Evolutionary conservation across 495 filamentous ascomycete species (phyloP), one percentile per base, ranked within the genome.

Genomic region (Penicillium pulvis): DNA sequence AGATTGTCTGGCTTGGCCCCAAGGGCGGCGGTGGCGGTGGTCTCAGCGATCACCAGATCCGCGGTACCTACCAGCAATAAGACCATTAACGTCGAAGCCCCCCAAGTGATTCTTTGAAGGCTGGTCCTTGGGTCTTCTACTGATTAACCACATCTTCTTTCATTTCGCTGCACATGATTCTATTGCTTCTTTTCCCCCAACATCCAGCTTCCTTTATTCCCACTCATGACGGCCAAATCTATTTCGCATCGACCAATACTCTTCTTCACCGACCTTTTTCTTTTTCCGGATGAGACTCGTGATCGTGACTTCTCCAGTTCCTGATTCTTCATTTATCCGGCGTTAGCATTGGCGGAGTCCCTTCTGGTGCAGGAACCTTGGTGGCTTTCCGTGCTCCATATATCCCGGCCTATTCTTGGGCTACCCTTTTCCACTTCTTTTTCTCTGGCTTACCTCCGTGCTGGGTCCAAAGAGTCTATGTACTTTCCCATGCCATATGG

Each of bases 1-100:
- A 80, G 55, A 71, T 80, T 51, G 78, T 80, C 36, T 80, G 78
- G 78, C 76, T 80, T 53, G 76, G 78, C 46, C 73, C 74, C 56
- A 72, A 77, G 71, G 74, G 71, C 52, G 73, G 74, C 55, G 72
- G 74, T 60, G 74, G 74, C 51, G 75, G 71, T 42, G 74, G 73
- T 65, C 51, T 74, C 36, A 69, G 63, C 49, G 71, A 73, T 52
- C 71, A 67, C 57, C 55, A 62, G 44, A 58, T 70, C 43, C 57
- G 43, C 31, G 67, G 67, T 52, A 70, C 66, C 50, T 63, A 69
- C 53, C 66, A 69, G 63, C 66, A 69, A 65, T 69, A 53, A 65
- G 57, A 16, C 11, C 30, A 41, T 53, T 47, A 41, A 26, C 45
- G 19, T 8, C 26, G 49, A 58, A 33, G 28, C 31, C 50, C 56